These are phyloP conservation scores for Phytophthora citricola DNA, from an alignment of 352 stramenopile genomes.

Conservation along the genomic window DNA sequence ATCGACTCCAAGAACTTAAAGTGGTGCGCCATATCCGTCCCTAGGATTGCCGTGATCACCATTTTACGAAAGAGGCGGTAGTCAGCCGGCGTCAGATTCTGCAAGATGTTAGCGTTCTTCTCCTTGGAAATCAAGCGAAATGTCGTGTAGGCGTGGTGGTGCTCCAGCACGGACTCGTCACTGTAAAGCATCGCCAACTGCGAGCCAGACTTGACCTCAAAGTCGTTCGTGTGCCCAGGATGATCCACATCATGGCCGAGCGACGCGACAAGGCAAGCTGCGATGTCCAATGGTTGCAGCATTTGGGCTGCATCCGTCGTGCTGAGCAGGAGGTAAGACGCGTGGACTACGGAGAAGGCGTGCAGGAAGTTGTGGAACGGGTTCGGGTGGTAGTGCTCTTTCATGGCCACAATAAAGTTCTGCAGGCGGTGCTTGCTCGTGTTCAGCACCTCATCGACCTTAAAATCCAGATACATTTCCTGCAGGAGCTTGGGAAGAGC, in stretches of 20 bases:
- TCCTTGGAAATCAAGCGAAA: constrained; percentile 87
- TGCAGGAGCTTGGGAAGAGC: constrained; percentile 62
- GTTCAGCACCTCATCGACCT: constrained; percentile 66
- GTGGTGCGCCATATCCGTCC: constrained; percentile 92
- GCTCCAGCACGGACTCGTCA: constrained; percentile 91
- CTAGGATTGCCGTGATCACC: constrained; percentile 88
- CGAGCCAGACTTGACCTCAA: constrained; percentile 83
- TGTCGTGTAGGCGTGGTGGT: constrained; percentile 88
- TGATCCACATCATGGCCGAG: constrained; percentile 93
- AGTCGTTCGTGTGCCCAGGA: constrained; percentile 90
- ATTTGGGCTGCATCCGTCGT: constrained; percentile 71
- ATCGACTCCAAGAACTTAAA: constrained; percentile 87
- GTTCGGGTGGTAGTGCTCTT: constrained; percentile 88
- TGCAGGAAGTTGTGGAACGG: constrained; percentile 94
- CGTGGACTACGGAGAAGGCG: constrained; percentile 89
- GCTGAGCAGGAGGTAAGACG: constrained; percentile 83
- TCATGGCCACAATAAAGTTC: constrained; percentile 85
- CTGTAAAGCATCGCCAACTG: constrained; percentile 88
- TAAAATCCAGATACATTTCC: constrained; percentile 83
- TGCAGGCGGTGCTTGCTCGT: constrained; percentile 64
- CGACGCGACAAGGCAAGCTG: constrained; percentile 83
- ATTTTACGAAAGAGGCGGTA: constrained; percentile 88
- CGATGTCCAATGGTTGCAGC: constrained; percentile 86
- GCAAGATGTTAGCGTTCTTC: constrained; percentile 88
- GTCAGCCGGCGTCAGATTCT: constrained; percentile 71